A percentile compares a stretch with the other conserved stretches of the same genome.
These are phyloP conservation scores for Colletotrichum acutatum DNA, from an alignment of 2,329 filamentous ascomycete species.

Conservation along the genomic window DNA sequence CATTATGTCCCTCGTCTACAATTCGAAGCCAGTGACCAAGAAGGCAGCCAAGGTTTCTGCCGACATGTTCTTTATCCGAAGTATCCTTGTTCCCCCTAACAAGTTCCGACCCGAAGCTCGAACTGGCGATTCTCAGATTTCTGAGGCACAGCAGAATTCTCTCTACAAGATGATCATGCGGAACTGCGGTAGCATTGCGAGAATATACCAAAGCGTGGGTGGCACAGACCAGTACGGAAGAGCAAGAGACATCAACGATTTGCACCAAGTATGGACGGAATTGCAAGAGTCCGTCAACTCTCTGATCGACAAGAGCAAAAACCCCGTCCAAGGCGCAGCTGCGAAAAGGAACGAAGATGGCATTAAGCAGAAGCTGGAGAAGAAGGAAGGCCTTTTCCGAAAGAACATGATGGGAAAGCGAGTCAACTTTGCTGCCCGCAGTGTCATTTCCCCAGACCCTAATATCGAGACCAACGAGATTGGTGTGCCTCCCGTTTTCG, in stretches of 20 bases:
- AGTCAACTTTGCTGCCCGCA: constrained; percentile 97
- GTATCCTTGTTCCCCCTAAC: constrained; percentile 90
- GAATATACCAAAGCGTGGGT: constrained; percentile 67
- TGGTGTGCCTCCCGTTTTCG: constrained; percentile 97
- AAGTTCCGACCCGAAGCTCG: constrained; percentile 88
- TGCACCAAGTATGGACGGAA: constrained; percentile 84
- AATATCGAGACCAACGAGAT: constrained; percentile 99
- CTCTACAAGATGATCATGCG: constrained; percentile 88
- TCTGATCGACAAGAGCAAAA: constrained; percentile 90
- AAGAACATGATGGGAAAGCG: constrained; percentile 99
- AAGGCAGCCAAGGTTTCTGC: constrained; percentile 70
- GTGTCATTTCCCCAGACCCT: constrained; percentile 97
- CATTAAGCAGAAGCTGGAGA: constrained; percentile 97
- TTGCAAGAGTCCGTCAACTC: constrained; percentile 92
- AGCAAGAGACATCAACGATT: constrained; percentile 74
- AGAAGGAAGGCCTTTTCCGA: constrained; percentile 97
- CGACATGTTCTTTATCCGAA: constrained; percentile 95
- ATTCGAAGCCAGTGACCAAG: constrained; percentile 73
- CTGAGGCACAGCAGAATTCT: constrained; percentile 88
- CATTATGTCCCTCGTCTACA: constrained; percentile 86
- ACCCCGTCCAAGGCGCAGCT: constrained; percentile 81
- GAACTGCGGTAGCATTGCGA: constrained; percentile 77
- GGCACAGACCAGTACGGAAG: constrained; percentile 55
- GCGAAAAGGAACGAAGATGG: constrained; percentile 87
- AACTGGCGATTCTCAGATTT: constrained; percentile 82